Conservation (phyloP, 768 basidiomycete species). For the Suillus luteus region DNA sequence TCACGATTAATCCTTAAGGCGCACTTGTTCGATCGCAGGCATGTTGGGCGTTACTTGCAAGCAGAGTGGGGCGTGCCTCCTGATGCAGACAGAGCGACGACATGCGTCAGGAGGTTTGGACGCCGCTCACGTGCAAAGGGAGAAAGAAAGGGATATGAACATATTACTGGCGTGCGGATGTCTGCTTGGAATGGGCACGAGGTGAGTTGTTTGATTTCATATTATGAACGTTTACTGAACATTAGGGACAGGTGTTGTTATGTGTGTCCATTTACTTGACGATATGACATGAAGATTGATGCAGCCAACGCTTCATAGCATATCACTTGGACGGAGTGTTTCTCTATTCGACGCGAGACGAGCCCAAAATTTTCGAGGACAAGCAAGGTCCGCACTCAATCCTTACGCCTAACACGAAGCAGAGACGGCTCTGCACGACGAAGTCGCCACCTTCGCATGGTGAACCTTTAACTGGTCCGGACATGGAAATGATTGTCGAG, state of each 20-base stretch:
- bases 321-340: conserved; percentile 75
- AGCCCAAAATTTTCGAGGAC: conserved; percentile 38
- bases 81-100: conserved; percentile 53
- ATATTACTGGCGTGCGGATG: conserved; percentile 78
- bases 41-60: conserved; percentile 57
- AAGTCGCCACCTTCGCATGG: conserved; percentile 10
- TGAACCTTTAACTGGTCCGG: background rate
- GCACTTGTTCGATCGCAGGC: conserved; percentile 76
- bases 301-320: conserved; percentile 42
- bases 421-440: conserved; percentile 23
- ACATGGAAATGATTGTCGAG: background rate
- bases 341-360: conserved; percentile 71
- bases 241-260: conserved; percentile 53
- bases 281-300: background rate
- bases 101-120: conserved; percentile 83
- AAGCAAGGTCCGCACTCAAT: conserved; percentile 25
- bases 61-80: conserved; percentile 73
- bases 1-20: conserved; percentile 16
- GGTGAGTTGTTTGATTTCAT: conserved; percentile 38
- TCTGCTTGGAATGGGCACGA: conserved; percentile 73
- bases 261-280: conserved; percentile 43
- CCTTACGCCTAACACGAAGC: conserved; percentile 33
- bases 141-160: conserved; percentile 46
- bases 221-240: background rate
- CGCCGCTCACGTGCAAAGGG: conserved; percentile 40